Percentiles rank a stretch among this genome's conserved stretches.
Conservation (phyloP, 257 asterid species). For the Craterostigma plantagineum region DNA sequence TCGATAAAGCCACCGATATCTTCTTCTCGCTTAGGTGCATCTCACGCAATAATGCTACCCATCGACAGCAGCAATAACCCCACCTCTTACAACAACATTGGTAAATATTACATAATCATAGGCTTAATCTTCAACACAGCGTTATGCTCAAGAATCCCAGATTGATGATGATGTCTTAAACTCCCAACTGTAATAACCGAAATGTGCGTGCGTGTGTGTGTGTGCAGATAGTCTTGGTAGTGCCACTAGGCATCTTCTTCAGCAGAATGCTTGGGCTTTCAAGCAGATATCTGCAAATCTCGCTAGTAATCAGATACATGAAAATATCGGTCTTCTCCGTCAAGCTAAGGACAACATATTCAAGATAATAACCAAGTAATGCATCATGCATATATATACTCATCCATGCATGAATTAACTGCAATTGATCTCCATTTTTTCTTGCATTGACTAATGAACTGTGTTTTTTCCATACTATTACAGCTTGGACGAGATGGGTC, state of each 20-base stretch:
- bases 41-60: too few relatives aligned
- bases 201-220: not conserved
- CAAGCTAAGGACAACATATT: constrained; percentile 69
- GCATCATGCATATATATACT: constrained; percentile 1
- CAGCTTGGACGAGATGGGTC: constrained; percentile 46
- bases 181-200: too few relatives aligned
- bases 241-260: constrained; percentile 44
- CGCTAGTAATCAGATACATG: constrained; percentile 46
- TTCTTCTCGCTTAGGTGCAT: too few relatives aligned
- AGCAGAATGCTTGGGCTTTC: constrained; percentile 52
- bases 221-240: constrained; percentile 23
- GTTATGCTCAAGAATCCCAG: too few relatives aligned
- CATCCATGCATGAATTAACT: too few relatives aligned
- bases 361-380: constrained; percentile 46
- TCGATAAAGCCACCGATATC: too few relatives aligned
- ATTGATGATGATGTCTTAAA: too few relatives aligned
- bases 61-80: too few relatives aligned
- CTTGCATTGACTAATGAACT: constrained; percentile 1
- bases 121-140: too few relatives aligned
- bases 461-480: not conserved
- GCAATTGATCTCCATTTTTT: too few relatives aligned
- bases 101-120: too few relatives aligned
- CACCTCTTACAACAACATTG: too few relatives aligned
- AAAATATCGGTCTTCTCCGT: constrained; percentile 51
- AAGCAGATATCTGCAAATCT: constrained; percentile 61